phyloP scores from a whole-genome alignment of 2,329 filamentous ascomycete species.

The Phialophora expanda region DNA sequence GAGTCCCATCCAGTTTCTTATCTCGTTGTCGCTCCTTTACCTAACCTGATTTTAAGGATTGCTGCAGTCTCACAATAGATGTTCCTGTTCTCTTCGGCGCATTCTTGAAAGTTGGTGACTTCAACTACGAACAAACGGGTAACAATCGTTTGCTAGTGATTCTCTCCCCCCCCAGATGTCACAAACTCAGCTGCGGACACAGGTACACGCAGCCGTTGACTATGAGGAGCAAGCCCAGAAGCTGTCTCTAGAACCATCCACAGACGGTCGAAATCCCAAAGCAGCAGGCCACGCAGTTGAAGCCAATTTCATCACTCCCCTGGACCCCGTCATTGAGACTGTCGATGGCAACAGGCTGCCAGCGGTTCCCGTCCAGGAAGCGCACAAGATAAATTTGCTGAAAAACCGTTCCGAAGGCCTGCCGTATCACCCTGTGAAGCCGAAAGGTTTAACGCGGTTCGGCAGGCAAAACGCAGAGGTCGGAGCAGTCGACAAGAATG shows the following conservation, averaged over 20 bases:
- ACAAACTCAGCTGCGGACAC: constrained; percentile 31
- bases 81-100: neutral
- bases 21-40: neutral
- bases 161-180: constrained; percentile 25
- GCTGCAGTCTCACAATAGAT: neutral
- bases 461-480: constrained; percentile 19
- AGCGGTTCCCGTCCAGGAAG: constrained; percentile 71
- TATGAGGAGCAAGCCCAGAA: constrained; percentile 41
- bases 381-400: constrained; percentile 67
- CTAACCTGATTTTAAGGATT: neutral
- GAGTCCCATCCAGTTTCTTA: neutral
- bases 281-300: constrained; percentile 38
- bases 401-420: constrained; percentile 38
- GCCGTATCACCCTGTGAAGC: constrained; percentile 17
- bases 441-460: constrained; percentile 31
- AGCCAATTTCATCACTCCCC: constrained; percentile 61
- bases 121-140: constrained; percentile 11
- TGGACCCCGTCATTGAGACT: constrained; percentile 74
- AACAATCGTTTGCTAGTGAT: neutral
- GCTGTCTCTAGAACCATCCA: constrained; percentile 39
- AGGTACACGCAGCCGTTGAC: constrained; percentile 32
- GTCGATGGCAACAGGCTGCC: constrained; percentile 70
- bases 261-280: constrained; percentile 14
- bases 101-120: constrained; percentile 13
- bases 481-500: constrained; percentile 19